Evolutionary conservation across 768 basidiomycete species (phyloP).

Genomic region (Lactarius sanguifluus): DNA sequence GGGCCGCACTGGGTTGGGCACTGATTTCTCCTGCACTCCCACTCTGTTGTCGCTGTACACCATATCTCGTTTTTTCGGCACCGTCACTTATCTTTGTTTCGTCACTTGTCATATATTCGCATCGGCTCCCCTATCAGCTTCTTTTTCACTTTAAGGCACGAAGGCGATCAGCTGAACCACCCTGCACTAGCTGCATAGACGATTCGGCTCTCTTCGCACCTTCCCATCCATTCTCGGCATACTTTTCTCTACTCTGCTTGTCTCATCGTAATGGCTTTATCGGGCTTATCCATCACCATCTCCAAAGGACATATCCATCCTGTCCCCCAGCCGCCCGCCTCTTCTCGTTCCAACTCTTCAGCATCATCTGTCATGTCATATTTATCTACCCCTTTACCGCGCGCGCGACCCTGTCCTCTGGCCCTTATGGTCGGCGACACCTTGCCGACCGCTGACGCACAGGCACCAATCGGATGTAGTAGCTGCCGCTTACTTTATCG

Average conservation of each 20-base stretch:
- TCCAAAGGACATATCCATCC: constrained; percentile 62
- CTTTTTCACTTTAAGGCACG: constrained; percentile 22
- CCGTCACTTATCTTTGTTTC: constrained; percentile 28
- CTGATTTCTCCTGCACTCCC: constrained; percentile 35
- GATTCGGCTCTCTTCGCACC: constrained; percentile 35
- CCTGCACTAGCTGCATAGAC: constrained; percentile 27
- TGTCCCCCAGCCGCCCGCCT: constrained; percentile 49
- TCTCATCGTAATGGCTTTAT: constrained; percentile 32
- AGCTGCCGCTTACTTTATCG: not conserved
- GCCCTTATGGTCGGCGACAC: constrained; percentile 7
- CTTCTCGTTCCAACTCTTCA: constrained; percentile 34
- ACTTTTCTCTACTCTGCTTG: constrained; percentile 31
- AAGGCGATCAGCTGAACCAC: constrained; percentile 27
- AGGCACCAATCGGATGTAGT: constrained; percentile 8
- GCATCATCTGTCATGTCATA: constrained; percentile 38
- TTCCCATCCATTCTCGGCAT: constrained; percentile 34
- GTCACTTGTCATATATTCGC: constrained; percentile 35
- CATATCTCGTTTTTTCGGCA: constrained; percentile 21
- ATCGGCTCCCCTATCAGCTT: constrained; percentile 13
- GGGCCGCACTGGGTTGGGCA: constrained; percentile 53
- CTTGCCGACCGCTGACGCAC: constrained; percentile 2
- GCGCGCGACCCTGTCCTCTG: constrained; percentile 32
- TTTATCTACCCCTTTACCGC: constrained; percentile 35
- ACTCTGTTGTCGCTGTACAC: constrained; percentile 17
- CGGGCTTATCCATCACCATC: constrained; percentile 29